phyloP scores from a whole-genome alignment of 805 yeast species.

The Candida takata region DNA sequence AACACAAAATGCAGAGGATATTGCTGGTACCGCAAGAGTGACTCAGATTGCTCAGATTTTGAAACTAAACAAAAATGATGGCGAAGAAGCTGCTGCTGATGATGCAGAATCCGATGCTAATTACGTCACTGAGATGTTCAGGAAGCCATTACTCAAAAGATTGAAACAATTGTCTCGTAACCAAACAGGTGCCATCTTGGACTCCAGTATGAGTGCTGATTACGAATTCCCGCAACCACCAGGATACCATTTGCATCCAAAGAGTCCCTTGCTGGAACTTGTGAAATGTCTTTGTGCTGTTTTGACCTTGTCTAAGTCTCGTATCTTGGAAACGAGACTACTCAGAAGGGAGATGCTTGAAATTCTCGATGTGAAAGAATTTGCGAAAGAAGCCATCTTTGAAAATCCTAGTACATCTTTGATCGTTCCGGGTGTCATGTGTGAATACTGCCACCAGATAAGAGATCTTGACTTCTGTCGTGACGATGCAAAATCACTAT shows the following conservation, averaged over 20 bases:
- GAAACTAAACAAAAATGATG: slow-evolving; percentile 31
- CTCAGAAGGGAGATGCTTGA: slow-evolving; percentile 68
- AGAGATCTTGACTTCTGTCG: slow-evolving; percentile 80
- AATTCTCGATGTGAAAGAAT: slow-evolving; percentile 76
- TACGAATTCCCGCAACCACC: slow-evolving; percentile 73
- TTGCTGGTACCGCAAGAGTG: slow-evolving; percentile 48
- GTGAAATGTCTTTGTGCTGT: slow-evolving; percentile 72
- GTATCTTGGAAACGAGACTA: slow-evolving; percentile 66
- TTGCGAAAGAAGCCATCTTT: slow-evolving; percentile 68
- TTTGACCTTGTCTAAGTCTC: slow-evolving; percentile 53
- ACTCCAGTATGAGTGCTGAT: slow-evolving; percentile 54
- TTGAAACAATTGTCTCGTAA: slow-evolving; percentile 55
- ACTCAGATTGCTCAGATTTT: slow-evolving; percentile 60
- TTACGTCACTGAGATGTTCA: slow-evolving; percentile 49
- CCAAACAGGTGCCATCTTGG: slow-evolving; percentile 67
- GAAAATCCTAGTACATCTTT: slow-evolving; percentile 69
- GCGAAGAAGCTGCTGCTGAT: slow-evolving; percentile 16
- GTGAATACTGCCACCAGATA: slow-evolving; percentile 71
- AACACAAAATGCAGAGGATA: slow-evolving; percentile 18
- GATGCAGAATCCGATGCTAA: slow-evolving; percentile 33
- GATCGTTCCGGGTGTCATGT: slow-evolving; percentile 57
- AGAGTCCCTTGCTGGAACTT: slow-evolving; percentile 73
- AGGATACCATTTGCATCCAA: slow-evolving; percentile 54
- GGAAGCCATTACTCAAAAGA: slow-evolving; percentile 60
- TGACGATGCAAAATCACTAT: slow-evolving; percentile 40